These are phyloP conservation scores for Pythium pectinolyticum DNA, from an alignment of 352 stramenopile genomes.

Conservation along the genomic window DNA sequence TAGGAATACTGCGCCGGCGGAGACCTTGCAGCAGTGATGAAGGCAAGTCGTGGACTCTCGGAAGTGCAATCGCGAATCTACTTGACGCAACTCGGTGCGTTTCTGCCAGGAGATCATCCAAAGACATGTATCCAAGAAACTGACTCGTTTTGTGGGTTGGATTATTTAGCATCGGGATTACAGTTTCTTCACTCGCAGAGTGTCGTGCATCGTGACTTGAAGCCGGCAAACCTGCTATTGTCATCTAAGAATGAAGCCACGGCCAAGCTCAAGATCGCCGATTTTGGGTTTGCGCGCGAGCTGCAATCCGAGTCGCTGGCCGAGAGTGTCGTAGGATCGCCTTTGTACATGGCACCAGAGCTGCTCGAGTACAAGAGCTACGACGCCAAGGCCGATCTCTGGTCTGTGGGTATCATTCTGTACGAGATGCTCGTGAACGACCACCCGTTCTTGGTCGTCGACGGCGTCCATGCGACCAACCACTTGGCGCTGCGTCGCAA, in stretches of 20 bases:
- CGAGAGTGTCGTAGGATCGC: slow-evolving; percentile 78
- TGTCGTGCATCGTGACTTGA: slow-evolving; percentile 76
- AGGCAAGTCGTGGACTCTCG: slow-evolving; percentile 51
- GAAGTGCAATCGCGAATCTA: slow-evolving; percentile 74
- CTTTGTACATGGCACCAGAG: slow-evolving; percentile 80
- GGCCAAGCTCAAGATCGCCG: slow-evolving; percentile 80
- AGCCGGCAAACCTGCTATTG: slow-evolving; percentile 73
- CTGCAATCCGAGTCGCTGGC: slow-evolving; percentile 71
- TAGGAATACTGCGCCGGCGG: slow-evolving; percentile 81
- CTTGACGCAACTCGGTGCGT: slow-evolving; percentile 74
- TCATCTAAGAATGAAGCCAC: slow-evolving; percentile 64
- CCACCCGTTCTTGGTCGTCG: slow-evolving; percentile 75
- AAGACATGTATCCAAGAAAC: not conserved
- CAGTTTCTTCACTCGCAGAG: slow-evolving; percentile 78
- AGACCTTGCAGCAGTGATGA: slow-evolving; percentile 75
- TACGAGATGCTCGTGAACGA: slow-evolving; percentile 86
- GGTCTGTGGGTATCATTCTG: slow-evolving; percentile 79
- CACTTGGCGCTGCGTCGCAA: slow-evolving; percentile 74
- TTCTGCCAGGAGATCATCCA: not conserved
- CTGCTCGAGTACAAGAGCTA: slow-evolving; percentile 86
- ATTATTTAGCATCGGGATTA: slow-evolving; percentile 50
- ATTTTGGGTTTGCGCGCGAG: slow-evolving; percentile 75
- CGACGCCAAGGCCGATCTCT: slow-evolving; percentile 79
- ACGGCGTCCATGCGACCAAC: slow-evolving; percentile 76
- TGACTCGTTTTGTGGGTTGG: not conserved